Conservation (phyloP, 1,284 basidiomycete species). For the Microbotryum lychnidis-dioicae region DNA sequence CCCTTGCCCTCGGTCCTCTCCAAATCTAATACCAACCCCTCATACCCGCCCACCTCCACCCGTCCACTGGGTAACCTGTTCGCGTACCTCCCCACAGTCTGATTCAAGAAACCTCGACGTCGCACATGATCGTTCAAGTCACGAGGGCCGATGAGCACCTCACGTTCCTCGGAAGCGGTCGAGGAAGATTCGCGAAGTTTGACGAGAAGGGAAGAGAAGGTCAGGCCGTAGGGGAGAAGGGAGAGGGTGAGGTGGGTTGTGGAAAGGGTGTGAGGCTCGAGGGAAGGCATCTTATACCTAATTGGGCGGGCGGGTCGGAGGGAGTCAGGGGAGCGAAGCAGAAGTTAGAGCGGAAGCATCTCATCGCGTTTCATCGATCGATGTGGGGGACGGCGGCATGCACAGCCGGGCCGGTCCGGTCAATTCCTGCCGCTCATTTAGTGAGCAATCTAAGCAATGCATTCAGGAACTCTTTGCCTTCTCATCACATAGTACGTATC, state of each 20-base stretch:
- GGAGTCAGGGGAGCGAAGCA: too few species aligned
- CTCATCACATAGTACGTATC: too few species aligned
- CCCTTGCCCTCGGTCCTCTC: neutral
- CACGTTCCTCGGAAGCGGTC: neutral
- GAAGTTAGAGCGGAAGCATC: too few species aligned
- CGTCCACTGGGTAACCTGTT: slow-evolving; percentile 24
- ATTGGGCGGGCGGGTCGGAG: too few species aligned
- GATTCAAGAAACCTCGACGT: slow-evolving; percentile 18
- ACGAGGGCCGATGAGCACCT: slow-evolving; percentile 20
- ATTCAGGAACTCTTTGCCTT: too few species aligned
- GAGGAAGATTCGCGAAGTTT: neutral
- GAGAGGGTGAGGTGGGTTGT: slow-evolving; percentile 4
- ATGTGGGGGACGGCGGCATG: too few species aligned
- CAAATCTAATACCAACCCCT: neutral
- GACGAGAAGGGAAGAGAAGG: slow-evolving; percentile 13
- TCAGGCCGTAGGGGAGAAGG: slow-evolving; percentile 22
- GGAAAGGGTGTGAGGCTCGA: neutral
- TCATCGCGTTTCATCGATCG: too few species aligned
- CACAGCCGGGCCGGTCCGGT: too few species aligned
- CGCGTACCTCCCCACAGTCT: slow-evolving; percentile 19
- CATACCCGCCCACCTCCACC: neutral
- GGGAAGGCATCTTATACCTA: too few species aligned
- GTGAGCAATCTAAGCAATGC: too few species aligned
- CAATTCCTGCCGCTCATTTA: too few species aligned
- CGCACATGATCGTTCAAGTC: slow-evolving; percentile 5